Conservation (phyloP, 2,329 filamentous ascomycete species). For the Chaetomiaceae sp. region DNA sequence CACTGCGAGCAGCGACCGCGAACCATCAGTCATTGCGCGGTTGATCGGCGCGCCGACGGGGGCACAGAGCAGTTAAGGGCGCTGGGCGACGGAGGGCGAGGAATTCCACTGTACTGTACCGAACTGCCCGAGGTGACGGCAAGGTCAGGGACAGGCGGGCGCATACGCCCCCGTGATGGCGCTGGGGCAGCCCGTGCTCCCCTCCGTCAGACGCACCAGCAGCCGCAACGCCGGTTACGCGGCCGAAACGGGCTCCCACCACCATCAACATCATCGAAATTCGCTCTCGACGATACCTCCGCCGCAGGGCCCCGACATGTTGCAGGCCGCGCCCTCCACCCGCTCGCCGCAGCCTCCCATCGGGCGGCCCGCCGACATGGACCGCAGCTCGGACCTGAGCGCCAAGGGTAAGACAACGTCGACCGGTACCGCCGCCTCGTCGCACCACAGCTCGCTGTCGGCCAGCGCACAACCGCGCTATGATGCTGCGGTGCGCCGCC, state of each 20-base stretch:
- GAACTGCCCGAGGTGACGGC: no score
- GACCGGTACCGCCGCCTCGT: constrained; percentile 46
- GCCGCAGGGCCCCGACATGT: constrained; percentile 52
- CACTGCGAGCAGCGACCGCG: no score
- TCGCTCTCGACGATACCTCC: constrained; percentile 61
- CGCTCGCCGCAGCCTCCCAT: constrained; percentile 47
- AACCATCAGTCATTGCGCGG: no score
- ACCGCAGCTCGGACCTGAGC: constrained; percentile 54
- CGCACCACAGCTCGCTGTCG: constrained; percentile 56
- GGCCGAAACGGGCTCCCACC: constrained; percentile 27
- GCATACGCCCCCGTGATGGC: no score
- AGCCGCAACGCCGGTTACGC: constrained; percentile 28
- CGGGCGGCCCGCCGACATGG: constrained; percentile 38
- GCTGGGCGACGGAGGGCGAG: no score
- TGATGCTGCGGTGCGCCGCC: constrained; percentile 45
- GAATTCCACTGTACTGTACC: no score
- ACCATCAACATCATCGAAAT: constrained; percentile 34
- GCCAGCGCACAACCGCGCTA: constrained; percentile 38
- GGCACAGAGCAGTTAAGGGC: no score
- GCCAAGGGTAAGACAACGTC: constrained; percentile 56
- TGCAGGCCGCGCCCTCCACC: constrained; percentile 45
- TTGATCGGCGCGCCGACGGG: no score
- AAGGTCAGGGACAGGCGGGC: no score
- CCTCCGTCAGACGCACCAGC: constrained; percentile 39
- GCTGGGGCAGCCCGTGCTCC: constrained; percentile 35